Evolutionary conservation across 768 basidiomycete species (phyloP).

Genomic region (Kwoniella newhampshirensis): DNA sequence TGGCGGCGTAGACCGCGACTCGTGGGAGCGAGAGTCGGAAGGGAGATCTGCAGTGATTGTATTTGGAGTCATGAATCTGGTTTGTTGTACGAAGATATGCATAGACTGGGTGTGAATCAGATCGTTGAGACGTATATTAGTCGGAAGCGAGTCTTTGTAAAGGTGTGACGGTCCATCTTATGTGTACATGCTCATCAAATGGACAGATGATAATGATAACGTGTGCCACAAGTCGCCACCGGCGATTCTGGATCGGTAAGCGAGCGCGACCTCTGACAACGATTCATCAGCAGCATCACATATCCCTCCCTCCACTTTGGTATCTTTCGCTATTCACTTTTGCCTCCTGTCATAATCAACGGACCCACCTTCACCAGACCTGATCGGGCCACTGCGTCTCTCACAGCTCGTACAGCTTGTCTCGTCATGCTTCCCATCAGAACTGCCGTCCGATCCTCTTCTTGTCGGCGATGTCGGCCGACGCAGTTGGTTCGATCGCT

Average conservation of each 20-base stretch:
- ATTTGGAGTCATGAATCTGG: neutral
- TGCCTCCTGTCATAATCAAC: too few relatives aligned
- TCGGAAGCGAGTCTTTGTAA: too few relatives aligned
- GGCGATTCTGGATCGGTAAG: constrained; percentile 4
- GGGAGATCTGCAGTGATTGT: too few relatives aligned
- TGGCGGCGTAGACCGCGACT: neutral
- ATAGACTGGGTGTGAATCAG: too few relatives aligned
- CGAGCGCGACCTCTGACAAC: neutral
- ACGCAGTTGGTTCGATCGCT: constrained; percentile 21
- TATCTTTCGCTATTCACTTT: neutral
- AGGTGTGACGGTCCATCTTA: too few relatives aligned
- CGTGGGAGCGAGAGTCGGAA: too few relatives aligned
- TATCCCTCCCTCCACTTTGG: constrained; percentile 1
- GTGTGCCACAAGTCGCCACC: constrained; percentile 9
- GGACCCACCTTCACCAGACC: too few relatives aligned
- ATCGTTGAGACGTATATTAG: too few relatives aligned
- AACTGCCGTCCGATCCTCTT: constrained; percentile 31
- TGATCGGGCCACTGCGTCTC: too few relatives aligned
- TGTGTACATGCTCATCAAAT: too few relatives aligned
- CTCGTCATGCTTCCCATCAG: constrained; percentile 35
- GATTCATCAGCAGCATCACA: constrained; percentile 12
- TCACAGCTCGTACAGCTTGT: neutral
- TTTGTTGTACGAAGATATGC: neutral
- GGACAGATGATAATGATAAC: too few relatives aligned
- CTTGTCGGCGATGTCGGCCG: constrained; percentile 35